Evolutionary conservation across 169 alveolate species (phyloP).

Genomic region (Cryptosporidium baileyi): DNA sequence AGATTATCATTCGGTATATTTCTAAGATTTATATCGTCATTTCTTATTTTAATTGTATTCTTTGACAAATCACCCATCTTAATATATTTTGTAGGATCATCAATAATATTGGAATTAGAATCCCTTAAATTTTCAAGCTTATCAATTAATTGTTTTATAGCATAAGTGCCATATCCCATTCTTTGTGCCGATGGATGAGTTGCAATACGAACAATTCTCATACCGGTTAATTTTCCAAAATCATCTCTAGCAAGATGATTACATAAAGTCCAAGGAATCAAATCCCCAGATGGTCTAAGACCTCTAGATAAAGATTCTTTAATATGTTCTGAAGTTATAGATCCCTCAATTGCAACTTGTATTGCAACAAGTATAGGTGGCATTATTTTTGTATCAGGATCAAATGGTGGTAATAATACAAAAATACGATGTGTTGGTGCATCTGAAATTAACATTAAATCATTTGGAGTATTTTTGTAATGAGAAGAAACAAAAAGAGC

Average conservation of each 20-base stretch:
- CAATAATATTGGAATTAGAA: slow-evolving; percentile 34
- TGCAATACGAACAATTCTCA: slow-evolving; percentile 98
- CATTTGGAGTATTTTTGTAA: slow-evolving; percentile 99
- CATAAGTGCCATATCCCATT: slow-evolving; percentile 97
- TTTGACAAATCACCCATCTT: not conserved
- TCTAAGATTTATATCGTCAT: slow-evolving; percentile 15
- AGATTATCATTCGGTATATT: not conserved
- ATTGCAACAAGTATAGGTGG: slow-evolving; percentile 83
- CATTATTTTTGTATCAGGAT: slow-evolving; percentile 35
- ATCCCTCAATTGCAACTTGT: slow-evolving; percentile 90
- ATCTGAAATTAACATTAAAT: slow-evolving; percentile 96
- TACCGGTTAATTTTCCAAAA: slow-evolving; percentile 90
- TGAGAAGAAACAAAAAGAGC: slow-evolving; percentile 96
- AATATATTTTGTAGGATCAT: slow-evolving; percentile 15
- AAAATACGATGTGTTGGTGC: slow-evolving; percentile 98
- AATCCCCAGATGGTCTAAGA: slow-evolving; percentile 93
- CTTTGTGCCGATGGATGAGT: slow-evolving; percentile 96
- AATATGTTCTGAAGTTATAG: slow-evolving; percentile 82
- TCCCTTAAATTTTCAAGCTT: slow-evolving; percentile 73
- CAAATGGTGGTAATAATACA: slow-evolving; percentile 90
- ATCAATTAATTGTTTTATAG: slow-evolving; percentile 84
- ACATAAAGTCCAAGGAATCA: slow-evolving; percentile 98
- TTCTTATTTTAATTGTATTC: slow-evolving; percentile 19
- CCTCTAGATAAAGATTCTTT: slow-evolving; percentile 81
- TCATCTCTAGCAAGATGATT: slow-evolving; percentile 93